Conservation (phyloP, 768 basidiomycete species). For the Tylopilus subfusipes region DNA sequence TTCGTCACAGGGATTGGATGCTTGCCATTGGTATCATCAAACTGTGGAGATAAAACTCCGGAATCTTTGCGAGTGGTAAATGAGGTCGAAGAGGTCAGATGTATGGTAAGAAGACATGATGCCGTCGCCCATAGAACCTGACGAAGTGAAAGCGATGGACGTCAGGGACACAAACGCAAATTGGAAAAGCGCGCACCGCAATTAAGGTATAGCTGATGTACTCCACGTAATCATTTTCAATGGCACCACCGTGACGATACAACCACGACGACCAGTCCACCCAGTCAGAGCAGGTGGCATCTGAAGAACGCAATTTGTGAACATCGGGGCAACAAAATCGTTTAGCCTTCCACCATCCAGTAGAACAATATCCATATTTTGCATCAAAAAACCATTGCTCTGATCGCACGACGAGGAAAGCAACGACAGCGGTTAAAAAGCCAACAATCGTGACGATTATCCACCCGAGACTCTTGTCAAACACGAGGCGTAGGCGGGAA, state of each 20-base stretch:
- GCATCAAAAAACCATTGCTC: constrained; percentile 90
- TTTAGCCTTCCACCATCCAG: constrained; percentile 68
- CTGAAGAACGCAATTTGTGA: constrained; percentile 4
- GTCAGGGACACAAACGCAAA: background rate
- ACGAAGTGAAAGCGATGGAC: background rate
- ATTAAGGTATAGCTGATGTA: constrained; percentile 68
- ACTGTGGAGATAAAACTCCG: constrained; percentile 54
- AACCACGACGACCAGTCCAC: constrained; percentile 58
- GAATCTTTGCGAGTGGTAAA: constrained; percentile 90
- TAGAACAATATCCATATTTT: constrained; percentile 85
- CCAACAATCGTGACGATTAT: constrained; percentile 87
- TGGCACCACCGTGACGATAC: background rate
- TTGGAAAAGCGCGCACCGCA: constrained; percentile 58
- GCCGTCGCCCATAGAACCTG: constrained; percentile 70
- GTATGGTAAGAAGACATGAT: constrained; percentile 79
- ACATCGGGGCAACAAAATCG: constrained; percentile 74
- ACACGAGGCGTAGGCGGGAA: constrained; percentile 55
- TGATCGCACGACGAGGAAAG: constrained; percentile 79
- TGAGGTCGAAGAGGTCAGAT: constrained; percentile 83
- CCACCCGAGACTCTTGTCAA: constrained; percentile 86
- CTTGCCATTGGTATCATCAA: constrained; percentile 33
- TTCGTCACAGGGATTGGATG: constrained; percentile 33
- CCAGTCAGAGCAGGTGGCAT: constrained; percentile 64
- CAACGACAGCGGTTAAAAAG: constrained; percentile 77
- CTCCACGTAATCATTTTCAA: constrained; percentile 46